Percentiles rank a stretch among this genome's conserved stretches.
These are phyloP conservation scores for Cytidiella melzeri DNA, from an alignment of 768 basidiomycete genomes.

Conservation along the genomic window DNA sequence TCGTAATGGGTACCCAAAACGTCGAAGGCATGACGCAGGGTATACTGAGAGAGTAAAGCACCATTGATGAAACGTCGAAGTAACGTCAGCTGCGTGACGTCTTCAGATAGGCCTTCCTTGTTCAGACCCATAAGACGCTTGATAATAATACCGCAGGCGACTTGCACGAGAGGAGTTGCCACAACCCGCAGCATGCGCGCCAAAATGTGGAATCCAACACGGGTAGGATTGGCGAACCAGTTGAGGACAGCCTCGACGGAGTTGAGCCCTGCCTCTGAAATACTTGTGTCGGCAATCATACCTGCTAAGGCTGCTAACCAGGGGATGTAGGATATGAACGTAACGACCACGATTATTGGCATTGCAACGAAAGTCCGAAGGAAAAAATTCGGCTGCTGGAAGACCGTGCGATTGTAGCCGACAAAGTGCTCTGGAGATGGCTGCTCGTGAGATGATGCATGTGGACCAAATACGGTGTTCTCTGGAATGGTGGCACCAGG, in stretches of 20 bases:
- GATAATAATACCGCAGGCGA: conserved; percentile 33
- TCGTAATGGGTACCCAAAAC: conserved; percentile 44
- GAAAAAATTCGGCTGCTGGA: conserved; percentile 26
- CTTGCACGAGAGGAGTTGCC: conserved; percentile 31
- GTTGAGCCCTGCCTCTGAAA: conserved; percentile 23
- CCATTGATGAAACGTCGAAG: conserved; percentile 35
- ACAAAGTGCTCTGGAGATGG: conserved; percentile 33
- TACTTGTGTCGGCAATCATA: conserved; percentile 31
- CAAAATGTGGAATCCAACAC: conserved; percentile 34
- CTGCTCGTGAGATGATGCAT: conserved; percentile 37
- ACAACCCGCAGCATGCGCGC: conserved; percentile 35
- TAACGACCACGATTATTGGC: conserved; percentile 33
- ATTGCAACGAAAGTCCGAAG: conserved; percentile 34
- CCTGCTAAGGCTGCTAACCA: conserved; percentile 36
- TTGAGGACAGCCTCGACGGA: conserved; percentile 35
- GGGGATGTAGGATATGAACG: conserved; percentile 34
- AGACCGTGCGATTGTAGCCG: conserved; percentile 34
- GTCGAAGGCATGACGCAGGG: conserved; percentile 32
- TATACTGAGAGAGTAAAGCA: conserved; percentile 30
- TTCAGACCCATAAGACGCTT: conserved; percentile 38
- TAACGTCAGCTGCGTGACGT: conserved; percentile 27
- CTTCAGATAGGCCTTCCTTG: conserved; percentile 19
- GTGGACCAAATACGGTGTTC: conserved; percentile 38
- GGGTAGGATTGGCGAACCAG: conserved; percentile 37
- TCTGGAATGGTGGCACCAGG: conserved; percentile 34